A percentile compares a stretch with the other conserved stretches of the same genome.
Conservation (phyloP, 2,329 filamentous ascomycete species). For the Paracamarosporium sp. region DNA sequence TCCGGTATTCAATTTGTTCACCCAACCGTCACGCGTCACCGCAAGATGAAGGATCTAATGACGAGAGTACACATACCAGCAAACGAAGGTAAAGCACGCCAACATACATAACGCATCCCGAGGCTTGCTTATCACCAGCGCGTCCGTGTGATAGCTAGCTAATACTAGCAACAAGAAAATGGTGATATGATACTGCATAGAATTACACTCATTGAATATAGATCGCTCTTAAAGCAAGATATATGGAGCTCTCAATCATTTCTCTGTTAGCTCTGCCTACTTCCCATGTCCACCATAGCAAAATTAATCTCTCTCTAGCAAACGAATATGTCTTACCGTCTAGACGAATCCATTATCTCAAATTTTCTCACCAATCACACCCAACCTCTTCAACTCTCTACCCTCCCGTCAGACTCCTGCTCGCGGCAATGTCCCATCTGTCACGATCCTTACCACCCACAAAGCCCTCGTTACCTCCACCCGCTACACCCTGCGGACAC, state of each 20-base stretch:
- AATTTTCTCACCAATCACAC: slow-evolving; percentile 30
- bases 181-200: not conserved
- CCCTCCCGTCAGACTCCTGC: slow-evolving; percentile 6
- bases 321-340: slow-evolving; percentile 17
- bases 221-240: not conserved
- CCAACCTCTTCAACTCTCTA: slow-evolving; percentile 11
- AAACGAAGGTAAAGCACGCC: not conserved
- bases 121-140: not conserved
- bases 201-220: not conserved
- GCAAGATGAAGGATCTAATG: no score
- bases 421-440: slow-evolving; percentile 24
- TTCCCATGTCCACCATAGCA: not conserved
- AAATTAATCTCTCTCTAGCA: not conserved
- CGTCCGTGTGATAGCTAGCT: not conserved
- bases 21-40: no score
- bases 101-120: not conserved
- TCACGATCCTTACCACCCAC: slow-evolving; percentile 16
- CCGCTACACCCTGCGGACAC: slow-evolving; percentile 19
- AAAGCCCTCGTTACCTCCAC: slow-evolving; percentile 23
- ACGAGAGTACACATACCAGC: no score
- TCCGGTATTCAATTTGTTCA: no score
- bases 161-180: not conserved
- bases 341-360: slow-evolving; percentile 18
- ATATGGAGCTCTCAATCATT: not conserved
- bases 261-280: no score